These are phyloP conservation scores for Leccinum uliginosum DNA, from an alignment of 768 basidiomycete genomes.

Conservation along the genomic window DNA sequence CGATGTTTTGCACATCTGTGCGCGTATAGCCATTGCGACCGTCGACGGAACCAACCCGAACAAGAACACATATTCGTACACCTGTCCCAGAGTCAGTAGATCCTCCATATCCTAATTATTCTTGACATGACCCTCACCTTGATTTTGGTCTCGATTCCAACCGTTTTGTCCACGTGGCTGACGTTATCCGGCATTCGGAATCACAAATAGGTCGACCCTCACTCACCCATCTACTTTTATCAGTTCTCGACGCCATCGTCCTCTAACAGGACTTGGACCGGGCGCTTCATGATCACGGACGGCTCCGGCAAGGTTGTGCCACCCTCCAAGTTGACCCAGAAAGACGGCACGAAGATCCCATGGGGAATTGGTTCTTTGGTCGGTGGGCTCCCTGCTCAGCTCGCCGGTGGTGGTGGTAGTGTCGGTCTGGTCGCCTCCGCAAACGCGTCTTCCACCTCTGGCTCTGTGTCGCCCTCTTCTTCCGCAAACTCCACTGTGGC, in stretches of 20 bases:
- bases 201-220: conserved; percentile 48
- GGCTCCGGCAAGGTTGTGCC: conserved; percentile 40
- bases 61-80: conserved; percentile 45
- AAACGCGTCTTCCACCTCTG: neutral
- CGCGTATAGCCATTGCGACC: conserved; percentile 52
- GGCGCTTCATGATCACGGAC: conserved; percentile 70
- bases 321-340: conserved; percentile 51
- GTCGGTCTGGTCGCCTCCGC: conserved; percentile 15
- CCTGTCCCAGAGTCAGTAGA: conserved; percentile 63
- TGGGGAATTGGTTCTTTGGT: conserved; percentile 65
- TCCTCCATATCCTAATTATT: neutral
- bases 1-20: neutral
- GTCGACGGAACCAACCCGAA: conserved; percentile 56
- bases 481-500: neutral
- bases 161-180: neutral
- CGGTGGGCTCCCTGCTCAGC: conserved; percentile 37
- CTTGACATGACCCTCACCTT: neutral
- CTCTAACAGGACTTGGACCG: conserved; percentile 55
- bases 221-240: conserved; percentile 76
- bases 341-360: conserved; percentile 44
- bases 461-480: neutral
- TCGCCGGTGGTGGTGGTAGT: neutral
- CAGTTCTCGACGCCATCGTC: conserved; percentile 55
- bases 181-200: neutral
- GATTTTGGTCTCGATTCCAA: neutral